These are phyloP conservation scores for Anthracocystis setariae DNA, from an alignment of 1,284 basidiomycete species.

Conservation along the genomic window DNA sequence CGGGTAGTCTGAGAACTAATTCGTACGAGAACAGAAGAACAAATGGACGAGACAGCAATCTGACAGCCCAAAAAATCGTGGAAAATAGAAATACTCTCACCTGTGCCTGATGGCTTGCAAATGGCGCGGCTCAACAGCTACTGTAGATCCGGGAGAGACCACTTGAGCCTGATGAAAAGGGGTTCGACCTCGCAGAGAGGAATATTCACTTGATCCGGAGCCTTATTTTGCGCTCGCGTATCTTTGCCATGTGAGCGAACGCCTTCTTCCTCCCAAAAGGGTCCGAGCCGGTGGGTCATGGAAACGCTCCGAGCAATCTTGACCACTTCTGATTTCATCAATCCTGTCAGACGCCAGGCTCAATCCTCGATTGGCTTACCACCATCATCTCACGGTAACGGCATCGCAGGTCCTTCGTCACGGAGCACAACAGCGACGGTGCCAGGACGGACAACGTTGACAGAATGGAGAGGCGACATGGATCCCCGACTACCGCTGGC, in stretches of 20 bases:
- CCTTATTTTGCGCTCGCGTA: conserved; percentile 9
- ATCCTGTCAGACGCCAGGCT: background rate
- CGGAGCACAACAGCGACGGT: background rate
- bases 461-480: conserved; percentile 31
- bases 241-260: conserved; percentile 27
- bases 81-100: too few species aligned
- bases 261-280: conserved; percentile 6
- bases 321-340: background rate
- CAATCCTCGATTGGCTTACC: background rate
- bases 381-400: background rate
- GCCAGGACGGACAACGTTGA: background rate
- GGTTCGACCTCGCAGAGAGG: too few species aligned
- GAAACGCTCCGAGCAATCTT: conserved; percentile 23
- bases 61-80: too few species aligned
- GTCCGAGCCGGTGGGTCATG: conserved; percentile 12
- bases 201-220: background rate
- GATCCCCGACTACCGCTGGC: conserved; percentile 31
- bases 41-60: too few species aligned
- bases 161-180: too few species aligned
- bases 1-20: too few species aligned
- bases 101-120: too few species aligned
- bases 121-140: too few species aligned
- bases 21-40: too few species aligned
- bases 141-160: too few species aligned
- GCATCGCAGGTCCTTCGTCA: background rate